Conservation (phyloP, 352 stramenopile species). For the Globisporangium camurandrum region DNA sequence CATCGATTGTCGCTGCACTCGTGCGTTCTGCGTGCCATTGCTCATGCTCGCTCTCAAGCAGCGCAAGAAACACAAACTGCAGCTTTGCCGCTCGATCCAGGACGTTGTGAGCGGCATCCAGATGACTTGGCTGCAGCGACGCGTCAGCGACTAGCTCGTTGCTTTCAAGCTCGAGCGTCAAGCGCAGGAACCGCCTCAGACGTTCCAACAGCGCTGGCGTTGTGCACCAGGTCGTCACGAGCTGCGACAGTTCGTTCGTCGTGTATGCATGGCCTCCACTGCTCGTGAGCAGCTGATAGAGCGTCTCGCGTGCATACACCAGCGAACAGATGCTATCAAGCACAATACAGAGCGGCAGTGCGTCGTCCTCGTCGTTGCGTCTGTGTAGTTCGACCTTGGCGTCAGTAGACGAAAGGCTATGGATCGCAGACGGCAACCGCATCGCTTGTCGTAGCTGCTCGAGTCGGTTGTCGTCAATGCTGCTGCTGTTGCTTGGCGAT, state of each 20-base stretch:
- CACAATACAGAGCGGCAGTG: slow-evolving; percentile 21
- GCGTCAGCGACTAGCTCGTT: slow-evolving; percentile 10
- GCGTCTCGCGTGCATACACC: slow-evolving; percentile 20
- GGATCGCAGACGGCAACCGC: not conserved
- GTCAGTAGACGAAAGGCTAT: not conserved
- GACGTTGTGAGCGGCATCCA: not conserved
- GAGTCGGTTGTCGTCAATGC: not conserved
- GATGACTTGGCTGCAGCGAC: not conserved
- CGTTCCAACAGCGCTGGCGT: slow-evolving; percentile 8
- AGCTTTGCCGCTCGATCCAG: not conserved
- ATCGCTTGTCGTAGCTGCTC: not conserved
- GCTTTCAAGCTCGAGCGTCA: slow-evolving; percentile 18
- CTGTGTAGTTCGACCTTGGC: not conserved
- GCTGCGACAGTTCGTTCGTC: not conserved
- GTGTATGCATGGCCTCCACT: too few relatives aligned
- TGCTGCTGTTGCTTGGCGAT: not conserved
- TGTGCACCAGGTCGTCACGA: slow-evolving; percentile 15
- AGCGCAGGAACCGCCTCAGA: slow-evolving; percentile 19
- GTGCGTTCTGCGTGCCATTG: not conserved
- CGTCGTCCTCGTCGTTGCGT: slow-evolving; percentile 6
- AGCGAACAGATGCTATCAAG: slow-evolving; percentile 23
- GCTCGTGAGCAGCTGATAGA: slow-evolving; percentile 19
- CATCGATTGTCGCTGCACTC: not conserved
- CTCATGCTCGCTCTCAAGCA: slow-evolving; percentile 2
- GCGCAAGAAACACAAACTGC: slow-evolving; percentile 1